Evolutionary conservation across 257 asterid genomes (phyloP).

Genomic region (Plantago elongata): DNA sequence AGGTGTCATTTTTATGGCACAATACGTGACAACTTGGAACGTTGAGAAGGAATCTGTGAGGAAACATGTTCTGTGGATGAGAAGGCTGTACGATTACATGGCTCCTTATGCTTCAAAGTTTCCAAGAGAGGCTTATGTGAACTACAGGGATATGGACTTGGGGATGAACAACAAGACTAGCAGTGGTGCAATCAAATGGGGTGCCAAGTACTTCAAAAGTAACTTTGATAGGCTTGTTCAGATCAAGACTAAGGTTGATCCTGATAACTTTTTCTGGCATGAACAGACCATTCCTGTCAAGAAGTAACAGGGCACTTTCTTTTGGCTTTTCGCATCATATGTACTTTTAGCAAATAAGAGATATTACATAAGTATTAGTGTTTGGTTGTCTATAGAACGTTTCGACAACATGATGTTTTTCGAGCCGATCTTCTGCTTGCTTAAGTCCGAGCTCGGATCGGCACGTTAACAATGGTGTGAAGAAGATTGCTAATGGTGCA

Average conservation of each 20-base stretch:
- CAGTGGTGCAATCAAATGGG: conserved; percentile 4
- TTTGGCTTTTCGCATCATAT: neutral
- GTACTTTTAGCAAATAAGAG: too few relatives aligned
- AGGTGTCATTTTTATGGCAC: conserved; percentile 20
- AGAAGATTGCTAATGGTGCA: too few relatives aligned
- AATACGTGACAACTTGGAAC: conserved; percentile 14
- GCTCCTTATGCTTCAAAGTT: conserved; percentile 10
- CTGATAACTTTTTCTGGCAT: conserved; percentile 17
- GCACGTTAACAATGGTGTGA: too few relatives aligned
- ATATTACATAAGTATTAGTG: too few relatives aligned
- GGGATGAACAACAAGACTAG: conserved; percentile 10
- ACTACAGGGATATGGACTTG: conserved; percentile 14
- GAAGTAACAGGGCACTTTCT: neutral
- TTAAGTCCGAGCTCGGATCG: too few relatives aligned
- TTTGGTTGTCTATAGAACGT: too few relatives aligned
- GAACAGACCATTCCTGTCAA: conserved; percentile 15
- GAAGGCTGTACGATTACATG: conserved; percentile 7
- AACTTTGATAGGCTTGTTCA: conserved; percentile 10
- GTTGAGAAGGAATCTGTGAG: conserved; percentile 6
- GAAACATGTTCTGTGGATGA: conserved; percentile 9
- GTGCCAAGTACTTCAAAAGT: conserved; percentile 3
- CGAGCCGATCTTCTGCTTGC: too few relatives aligned
- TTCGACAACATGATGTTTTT: too few relatives aligned
- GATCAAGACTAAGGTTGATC: conserved; percentile 10
- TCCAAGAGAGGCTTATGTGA: conserved; percentile 17